A percentile compares a stretch with the other conserved stretches of the same genome.
phyloP scores from a whole-genome alignment of 2,329 filamentous ascomycete genomes.

The Intubia oerlemansii region DNA sequence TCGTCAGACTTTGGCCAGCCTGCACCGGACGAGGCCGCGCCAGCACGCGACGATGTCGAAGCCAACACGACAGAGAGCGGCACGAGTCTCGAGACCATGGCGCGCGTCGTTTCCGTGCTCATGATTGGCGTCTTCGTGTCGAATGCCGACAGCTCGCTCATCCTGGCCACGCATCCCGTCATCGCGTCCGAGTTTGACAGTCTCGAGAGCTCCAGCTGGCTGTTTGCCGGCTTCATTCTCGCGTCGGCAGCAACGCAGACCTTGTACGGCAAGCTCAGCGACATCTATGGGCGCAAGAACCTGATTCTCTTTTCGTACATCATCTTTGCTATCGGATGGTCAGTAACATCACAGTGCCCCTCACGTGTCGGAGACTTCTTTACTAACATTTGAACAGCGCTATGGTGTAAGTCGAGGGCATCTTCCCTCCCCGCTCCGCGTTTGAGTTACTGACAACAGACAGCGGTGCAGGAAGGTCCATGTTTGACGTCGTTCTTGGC shows the following conservation, averaged over 20 bases:
- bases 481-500: constrained; percentile 27
- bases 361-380: no score
- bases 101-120: constrained; percentile 5
- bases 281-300: constrained; percentile 32
- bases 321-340: constrained; percentile 28
- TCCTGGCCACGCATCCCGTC: constrained; percentile 42
- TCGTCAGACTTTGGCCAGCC: no score
- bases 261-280: constrained; percentile 33
- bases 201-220: constrained; percentile 33
- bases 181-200: constrained; percentile 40
- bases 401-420: no score
- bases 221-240: constrained; percentile 29
- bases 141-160: constrained; percentile 40
- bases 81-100: background rate
- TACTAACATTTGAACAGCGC: constrained; percentile 7
- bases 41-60: constrained; percentile 5
- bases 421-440: background rate
- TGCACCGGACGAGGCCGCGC: no score
- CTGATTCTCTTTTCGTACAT: constrained; percentile 26
- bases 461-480: constrained; percentile 21
- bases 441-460: no score
- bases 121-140: constrained; percentile 37
- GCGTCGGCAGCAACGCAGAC: constrained; percentile 29
- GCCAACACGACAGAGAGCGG: background rate
- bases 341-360: no score